Percentiles rank a stretch among this genome's conserved stretches.
Evolutionary conservation across 495 filamentous ascomycete genomes (phyloP).

Genomic region (Xylaria scruposa): DNA sequence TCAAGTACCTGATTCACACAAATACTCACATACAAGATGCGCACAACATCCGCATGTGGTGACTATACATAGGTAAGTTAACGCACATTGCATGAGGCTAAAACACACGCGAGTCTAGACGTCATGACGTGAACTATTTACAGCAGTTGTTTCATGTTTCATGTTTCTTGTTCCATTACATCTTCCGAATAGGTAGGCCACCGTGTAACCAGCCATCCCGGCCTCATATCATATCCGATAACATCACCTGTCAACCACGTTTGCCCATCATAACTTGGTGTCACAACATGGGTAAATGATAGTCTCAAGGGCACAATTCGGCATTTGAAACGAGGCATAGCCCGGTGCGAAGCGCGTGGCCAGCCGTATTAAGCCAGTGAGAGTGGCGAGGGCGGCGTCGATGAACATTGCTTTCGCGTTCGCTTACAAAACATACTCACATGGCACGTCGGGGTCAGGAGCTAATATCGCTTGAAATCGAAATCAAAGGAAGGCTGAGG

Average conservation of each 20-base stretch:
- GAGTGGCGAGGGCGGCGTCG: neutral
- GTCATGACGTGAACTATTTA: constrained; percentile 21
- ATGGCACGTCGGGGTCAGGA: neutral
- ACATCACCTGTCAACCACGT: neutral
- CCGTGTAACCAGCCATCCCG: neutral
- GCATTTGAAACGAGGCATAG: constrained; percentile 8
- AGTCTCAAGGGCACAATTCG: neutral
- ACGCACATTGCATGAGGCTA: constrained; percentile 20
- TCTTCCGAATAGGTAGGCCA: neutral
- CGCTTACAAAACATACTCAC: neutral
- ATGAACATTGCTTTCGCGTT: neutral
- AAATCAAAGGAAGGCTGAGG: neutral
- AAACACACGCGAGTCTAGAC: constrained; percentile 13
- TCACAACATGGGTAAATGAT: neutral
- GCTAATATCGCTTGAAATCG: neutral
- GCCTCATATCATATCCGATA: neutral
- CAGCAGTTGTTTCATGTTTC: constrained; percentile 19
- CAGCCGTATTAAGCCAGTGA: neutral
- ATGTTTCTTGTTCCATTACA: constrained; percentile 18
- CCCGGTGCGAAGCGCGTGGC: no score
- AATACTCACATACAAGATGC: neutral
- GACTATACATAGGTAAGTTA: constrained; percentile 12
- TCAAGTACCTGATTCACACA: neutral
- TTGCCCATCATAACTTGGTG: neutral
- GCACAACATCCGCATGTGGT: constrained; percentile 5